phyloP scores from a whole-genome alignment of 352 stramenopile genomes.

The Phytophthora quininea region DNA sequence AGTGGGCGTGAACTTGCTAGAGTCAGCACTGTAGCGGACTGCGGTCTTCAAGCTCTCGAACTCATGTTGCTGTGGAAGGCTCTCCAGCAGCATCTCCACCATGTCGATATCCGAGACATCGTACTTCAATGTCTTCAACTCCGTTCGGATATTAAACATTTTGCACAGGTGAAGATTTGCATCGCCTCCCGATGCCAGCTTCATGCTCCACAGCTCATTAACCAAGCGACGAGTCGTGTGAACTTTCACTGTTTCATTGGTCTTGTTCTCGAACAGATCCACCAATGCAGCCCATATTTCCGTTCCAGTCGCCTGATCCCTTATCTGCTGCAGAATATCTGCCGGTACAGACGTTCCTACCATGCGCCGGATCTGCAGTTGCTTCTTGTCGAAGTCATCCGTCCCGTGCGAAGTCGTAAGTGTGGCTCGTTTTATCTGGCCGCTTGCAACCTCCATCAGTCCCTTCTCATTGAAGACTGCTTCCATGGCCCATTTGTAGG shows the following conservation, averaged over 20 bases:
- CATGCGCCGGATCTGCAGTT: constrained; percentile 2
- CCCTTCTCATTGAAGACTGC: constrained; percentile 8
- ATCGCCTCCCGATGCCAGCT: not conserved
- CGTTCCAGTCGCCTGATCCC: constrained; percentile 18
- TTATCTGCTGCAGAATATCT: constrained; percentile 11
- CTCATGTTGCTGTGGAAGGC: not conserved
- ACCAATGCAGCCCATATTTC: constrained; percentile 13
- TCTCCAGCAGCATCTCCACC: constrained; percentile 12
- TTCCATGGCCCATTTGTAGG: constrained; percentile 17
- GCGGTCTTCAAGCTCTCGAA: constrained; percentile 1
- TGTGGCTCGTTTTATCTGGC: not conserved
- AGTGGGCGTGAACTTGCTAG: not conserved
- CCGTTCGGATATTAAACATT: constrained; percentile 2
- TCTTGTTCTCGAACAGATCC: constrained; percentile 7
- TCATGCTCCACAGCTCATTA: not conserved
- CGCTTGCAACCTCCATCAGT: constrained; percentile 1
- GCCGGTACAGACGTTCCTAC: constrained; percentile 8
- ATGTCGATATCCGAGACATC: constrained; percentile 2
- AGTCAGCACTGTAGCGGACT: constrained; percentile 2
- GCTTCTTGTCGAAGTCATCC: constrained; percentile 4
- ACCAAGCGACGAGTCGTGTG: constrained; percentile 13
- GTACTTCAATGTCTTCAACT: constrained; percentile 4
- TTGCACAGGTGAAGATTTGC: constrained; percentile 15
- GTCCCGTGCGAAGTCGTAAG: not conserved
- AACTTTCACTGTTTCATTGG: not conserved